Evolutionary conservation across 257 asterid species (phyloP), one percentile per base, ranked within the genome.

Genomic region (Cruciata laevipes): DNA sequence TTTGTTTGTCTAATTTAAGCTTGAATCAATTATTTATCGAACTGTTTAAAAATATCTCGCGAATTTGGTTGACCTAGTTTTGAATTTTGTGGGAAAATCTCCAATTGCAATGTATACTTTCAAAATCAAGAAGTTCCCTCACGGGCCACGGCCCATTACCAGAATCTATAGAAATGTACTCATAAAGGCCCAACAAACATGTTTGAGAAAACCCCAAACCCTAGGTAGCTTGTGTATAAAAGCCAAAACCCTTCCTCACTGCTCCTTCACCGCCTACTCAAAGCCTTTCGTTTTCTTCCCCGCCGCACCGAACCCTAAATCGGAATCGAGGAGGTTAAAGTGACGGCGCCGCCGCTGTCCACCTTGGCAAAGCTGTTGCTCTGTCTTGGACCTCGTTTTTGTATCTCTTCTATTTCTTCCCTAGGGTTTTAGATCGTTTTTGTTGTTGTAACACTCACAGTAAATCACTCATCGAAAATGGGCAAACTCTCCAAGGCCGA

Each of bases 331-430:
- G 89, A 82, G 88, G 88, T 83, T 85, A 82, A 83, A 86, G 93
- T 58, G 96, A 85, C 92, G 83, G 86, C 86, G 35, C 75, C 85
- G 69, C n/a, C 73, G 85, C 87, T 78, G 95, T 87, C 95, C 90
- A 89, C 97, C 96, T 84, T 86, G 95, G 71, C 86, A 13, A 71
- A 72, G 81, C 83, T 73, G 30, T 17, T 20, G 69, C 82, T 57
- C 73, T 76, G 90, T 83, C 95, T 82, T 88, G 92, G 97, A 90
- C 96, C 92, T 88, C 86, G 13, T 69, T 79, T 82, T 83, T 69
- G 44, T 35, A 71, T 75, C 78, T 86, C 85, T 78, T 79, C 81
- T 27, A 61, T 81, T 77, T 47, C 86, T 75, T 59, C 18, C 76
- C 6, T 76, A 81, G 87, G 83, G 74, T 71, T 79, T 71, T 66